Conservation (phyloP, 108 stramenopile genomes). For the Fistulifera solaris region DNA sequence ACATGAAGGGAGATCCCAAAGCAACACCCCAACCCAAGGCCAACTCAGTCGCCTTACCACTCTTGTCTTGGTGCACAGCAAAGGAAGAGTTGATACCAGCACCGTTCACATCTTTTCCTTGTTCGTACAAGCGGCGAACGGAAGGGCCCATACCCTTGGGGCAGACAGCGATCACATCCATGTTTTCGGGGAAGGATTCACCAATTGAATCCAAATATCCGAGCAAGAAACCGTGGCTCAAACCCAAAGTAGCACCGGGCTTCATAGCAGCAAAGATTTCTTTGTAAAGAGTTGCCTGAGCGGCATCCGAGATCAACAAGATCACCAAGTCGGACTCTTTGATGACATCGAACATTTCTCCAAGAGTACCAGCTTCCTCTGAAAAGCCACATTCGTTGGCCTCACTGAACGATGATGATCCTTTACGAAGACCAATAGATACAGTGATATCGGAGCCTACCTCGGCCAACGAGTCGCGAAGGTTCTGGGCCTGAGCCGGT, state of each 20-base stretch:
- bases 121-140: constrained; percentile 97
- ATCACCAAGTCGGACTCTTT: constrained; percentile 90
- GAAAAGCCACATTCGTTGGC: constrained; percentile 86
- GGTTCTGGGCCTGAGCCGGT: constrained; percentile 96
- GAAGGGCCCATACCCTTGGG: constrained; percentile 99
- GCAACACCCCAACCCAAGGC: constrained; percentile 97
- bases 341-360: constrained; percentile 96
- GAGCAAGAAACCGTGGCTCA: constrained; percentile 94
- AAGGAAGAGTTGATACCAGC: constrained; percentile 96
- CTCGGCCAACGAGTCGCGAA: constrained; percentile 81
- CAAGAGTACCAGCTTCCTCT: constrained; percentile 87
- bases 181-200: constrained; percentile 89
- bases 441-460: constrained; percentile 82
- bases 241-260: constrained; percentile 92
- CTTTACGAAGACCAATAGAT: constrained; percentile 89
- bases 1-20: constrained; percentile 96
- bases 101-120: constrained; percentile 97
- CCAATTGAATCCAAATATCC: constrained; percentile 94
- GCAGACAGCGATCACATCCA: constrained; percentile 96
- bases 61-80: constrained; percentile 92
- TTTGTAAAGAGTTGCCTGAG: constrained; percentile 91
- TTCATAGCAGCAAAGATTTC: constrained; percentile 96
- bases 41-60: constrained; percentile 91
- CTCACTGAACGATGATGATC: constrained; percentile 84
- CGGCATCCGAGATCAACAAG: constrained; percentile 94